Evolutionary conservation across 1,139 yeast genomes (phyloP).

Genomic region (Wickerhamomyces sp.): DNA sequence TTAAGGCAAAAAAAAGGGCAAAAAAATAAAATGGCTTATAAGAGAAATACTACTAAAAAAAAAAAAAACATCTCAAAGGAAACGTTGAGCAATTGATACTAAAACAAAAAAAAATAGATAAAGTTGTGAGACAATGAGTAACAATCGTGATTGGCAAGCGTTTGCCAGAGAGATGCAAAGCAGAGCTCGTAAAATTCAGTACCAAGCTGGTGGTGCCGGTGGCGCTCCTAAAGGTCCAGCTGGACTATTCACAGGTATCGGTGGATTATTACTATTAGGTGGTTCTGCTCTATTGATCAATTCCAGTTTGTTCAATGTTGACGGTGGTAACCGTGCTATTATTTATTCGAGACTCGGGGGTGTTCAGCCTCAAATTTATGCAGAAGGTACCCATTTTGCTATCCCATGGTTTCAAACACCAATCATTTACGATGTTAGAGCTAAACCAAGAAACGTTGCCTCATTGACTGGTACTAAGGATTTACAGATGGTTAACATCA

Average conservation of each 20-base stretch:
- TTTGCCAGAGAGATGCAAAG: conserved; percentile 64
- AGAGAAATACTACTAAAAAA: too few relatives aligned
- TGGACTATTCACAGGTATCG: conserved; percentile 70
- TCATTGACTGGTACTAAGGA: conserved; percentile 97
- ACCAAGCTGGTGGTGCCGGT: conserved; percentile 35
- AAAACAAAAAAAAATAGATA: too few relatives aligned
- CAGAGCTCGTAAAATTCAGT: conserved; percentile 51
- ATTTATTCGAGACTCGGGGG: conserved; percentile 87
- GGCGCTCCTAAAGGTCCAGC: conserved; percentile 35
- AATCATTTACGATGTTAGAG: conserved; percentile 88
- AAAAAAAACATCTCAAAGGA: too few relatives aligned
- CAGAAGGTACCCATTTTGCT: conserved; percentile 93
- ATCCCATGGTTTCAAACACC: conserved; percentile 97
- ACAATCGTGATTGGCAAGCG: conserved; percentile 60
- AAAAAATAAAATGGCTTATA: too few relatives aligned
- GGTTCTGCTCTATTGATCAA: conserved; percentile 66
- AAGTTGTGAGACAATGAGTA: conserved; percentile 15
- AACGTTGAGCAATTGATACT: too few relatives aligned
- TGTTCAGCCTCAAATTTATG: conserved; percentile 76
- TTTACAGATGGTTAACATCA: conserved; percentile 97
- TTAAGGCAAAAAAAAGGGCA: too few relatives aligned
- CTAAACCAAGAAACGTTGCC: conserved; percentile 96
- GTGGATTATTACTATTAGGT: conserved; percentile 71
- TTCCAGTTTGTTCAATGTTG: conserved; percentile 85
- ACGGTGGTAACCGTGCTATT: conserved; percentile 99